phyloP scores from a whole-genome alignment of 257 asterid species.

The Leonotis leonurus region DNA sequence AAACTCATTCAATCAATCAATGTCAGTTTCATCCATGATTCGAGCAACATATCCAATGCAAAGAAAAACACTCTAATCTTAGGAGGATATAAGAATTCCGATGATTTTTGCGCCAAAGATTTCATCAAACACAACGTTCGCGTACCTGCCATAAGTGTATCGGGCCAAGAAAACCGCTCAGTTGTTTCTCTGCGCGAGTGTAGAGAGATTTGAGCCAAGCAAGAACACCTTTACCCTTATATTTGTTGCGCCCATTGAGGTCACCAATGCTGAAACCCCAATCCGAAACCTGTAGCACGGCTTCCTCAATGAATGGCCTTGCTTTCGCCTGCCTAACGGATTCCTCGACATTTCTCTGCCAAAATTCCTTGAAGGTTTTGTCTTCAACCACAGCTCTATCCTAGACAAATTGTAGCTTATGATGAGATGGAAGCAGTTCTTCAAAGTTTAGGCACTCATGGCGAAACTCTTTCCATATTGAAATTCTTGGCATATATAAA shows the following conservation, averaged over 20 bases:
- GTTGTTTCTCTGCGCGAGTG: slow-evolving; percentile 41
- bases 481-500: neutral
- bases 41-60: neutral
- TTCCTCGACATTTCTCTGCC: slow-evolving; percentile 91
- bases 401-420: slow-evolving; percentile 34
- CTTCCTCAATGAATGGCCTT: slow-evolving; percentile 82
- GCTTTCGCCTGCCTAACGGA: slow-evolving; percentile 68
- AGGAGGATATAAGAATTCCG: neutral
- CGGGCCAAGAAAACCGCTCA: slow-evolving; percentile 76
- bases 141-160: slow-evolving; percentile 96
- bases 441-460: too few relatives aligned
- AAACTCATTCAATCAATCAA: neutral
- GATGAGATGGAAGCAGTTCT: slow-evolving; percentile 11
- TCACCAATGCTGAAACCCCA: slow-evolving; percentile 89
- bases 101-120: neutral
- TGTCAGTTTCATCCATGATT: neutral
- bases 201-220: slow-evolving; percentile 65
- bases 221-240: slow-evolving; percentile 44
- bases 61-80: neutral
- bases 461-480: neutral
- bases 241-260: slow-evolving; percentile 52
- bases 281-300: slow-evolving; percentile 67
- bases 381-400: slow-evolving; percentile 65
- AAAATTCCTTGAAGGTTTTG: slow-evolving; percentile 47
- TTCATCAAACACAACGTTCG: neutral